Conservation (phyloP, 2,329 filamentous ascomycete species). For the Sclerotinia sclerotiorum region DNA sequence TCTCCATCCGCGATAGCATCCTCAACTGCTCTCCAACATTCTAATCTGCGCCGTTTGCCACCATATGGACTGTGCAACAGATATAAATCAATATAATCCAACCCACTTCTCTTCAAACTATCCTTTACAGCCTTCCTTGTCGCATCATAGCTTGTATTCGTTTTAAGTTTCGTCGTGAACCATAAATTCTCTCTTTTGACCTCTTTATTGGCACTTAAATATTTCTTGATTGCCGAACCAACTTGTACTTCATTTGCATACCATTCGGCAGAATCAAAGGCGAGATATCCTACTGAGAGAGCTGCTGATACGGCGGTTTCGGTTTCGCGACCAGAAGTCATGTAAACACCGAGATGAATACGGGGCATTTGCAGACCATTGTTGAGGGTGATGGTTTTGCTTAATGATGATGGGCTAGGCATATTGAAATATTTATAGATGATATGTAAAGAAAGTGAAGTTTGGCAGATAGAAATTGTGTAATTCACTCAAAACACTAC, state of each 20-base stretch:
- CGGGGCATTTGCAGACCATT: conserved; percentile 58
- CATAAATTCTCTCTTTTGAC: conserved; percentile 69
- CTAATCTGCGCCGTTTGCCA: conserved; percentile 63
- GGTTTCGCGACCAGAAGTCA: conserved; percentile 64
- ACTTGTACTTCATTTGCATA: conserved; percentile 70
- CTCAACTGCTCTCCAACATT: conserved; percentile 74
- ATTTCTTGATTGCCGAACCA: conserved; percentile 62
- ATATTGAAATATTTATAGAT: not conserved
- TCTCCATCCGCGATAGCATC: conserved; percentile 73
- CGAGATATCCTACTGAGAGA: conserved; percentile 51
- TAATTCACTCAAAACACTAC: no score
- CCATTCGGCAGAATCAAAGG: conserved; percentile 55
- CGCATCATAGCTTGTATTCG: conserved; percentile 60
- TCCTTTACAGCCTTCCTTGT: conserved; percentile 65
- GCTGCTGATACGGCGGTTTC: conserved; percentile 50
- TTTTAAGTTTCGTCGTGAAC: conserved; percentile 77
- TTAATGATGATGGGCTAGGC: conserved; percentile 12
- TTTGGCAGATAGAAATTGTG: not conserved
- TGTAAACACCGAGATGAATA: conserved; percentile 73
- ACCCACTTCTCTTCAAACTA: conserved; percentile 62
- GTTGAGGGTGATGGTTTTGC: conserved; percentile 14
- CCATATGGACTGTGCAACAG: conserved; percentile 78
- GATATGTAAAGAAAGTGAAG: not conserved
- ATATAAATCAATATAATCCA: conserved; percentile 78
- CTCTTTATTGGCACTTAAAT: conserved; percentile 51